Base-by-base conservation (phyloP, 371 early-diverging fungal genomes). In the Mucor piriformis region DNA sequence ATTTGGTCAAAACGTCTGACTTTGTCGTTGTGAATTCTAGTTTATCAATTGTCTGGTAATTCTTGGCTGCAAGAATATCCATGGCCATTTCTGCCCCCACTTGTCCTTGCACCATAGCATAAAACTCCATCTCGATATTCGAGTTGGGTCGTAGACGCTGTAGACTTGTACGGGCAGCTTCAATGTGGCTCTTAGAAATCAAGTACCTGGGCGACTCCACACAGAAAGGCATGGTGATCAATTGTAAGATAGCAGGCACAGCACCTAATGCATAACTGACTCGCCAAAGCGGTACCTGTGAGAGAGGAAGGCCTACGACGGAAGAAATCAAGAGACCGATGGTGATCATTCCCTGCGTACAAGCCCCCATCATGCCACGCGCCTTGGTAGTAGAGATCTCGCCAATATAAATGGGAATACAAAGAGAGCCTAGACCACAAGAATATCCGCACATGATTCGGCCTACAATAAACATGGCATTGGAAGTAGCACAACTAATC, bases 181-280 rank as follows among this genome's bases (percentile, higher is more conserved):
- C 77, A 5, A 79, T 61, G 1, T 65, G 70, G 47, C 68, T 63
- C 57, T 81, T 74, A 16, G 84, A 84, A 7, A 88, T 70, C 25
- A 89, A 72, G 70, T 88, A 90, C 21, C 83, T 77, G 15, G 91
- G 95, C n/a, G 89, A 85, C 57, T 95, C 94, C 29, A 87, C 86
- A 51, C 89, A 82, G 15, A 86, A 79, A 0, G 79, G 75, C 52
- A 92, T 68, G 44, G 89, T 54, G 25, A 85, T 54, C 18, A 80
- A 64, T 64, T 94, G 92, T 15, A 89, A 38, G 13, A 88, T 32
- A 0, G 88, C 82, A 15, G 92, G 88, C 18, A 90, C 70, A 13
- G 79, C 84, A n/a, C 83, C 84, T 55, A 86, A 54, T 1, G 83
- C 82, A 44, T 85, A 74, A 53, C 85, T 74, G 11, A 88, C 42